phyloP scores from a whole-genome alignment of 306 rosid genomes.

The Alnus rubra region DNA sequence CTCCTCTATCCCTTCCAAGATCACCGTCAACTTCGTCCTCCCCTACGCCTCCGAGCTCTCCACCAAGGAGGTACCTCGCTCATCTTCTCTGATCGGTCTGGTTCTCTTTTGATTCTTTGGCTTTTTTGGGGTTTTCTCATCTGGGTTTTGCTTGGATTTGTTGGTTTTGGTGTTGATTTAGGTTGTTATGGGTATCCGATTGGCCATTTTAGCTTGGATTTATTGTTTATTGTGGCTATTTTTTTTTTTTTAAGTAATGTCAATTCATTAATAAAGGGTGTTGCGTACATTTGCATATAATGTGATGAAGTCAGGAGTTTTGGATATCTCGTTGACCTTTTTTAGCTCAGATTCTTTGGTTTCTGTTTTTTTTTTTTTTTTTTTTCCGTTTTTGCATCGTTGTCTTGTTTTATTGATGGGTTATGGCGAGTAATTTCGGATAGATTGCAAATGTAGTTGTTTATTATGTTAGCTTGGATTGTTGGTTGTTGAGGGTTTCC shows the following conservation, averaged over 20 bases:
- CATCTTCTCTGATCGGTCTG: background rate
- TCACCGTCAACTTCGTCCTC: constrained; percentile 91
- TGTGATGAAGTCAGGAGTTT: background rate
- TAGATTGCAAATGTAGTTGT: background rate
- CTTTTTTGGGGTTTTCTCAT: constrained; percentile 1
- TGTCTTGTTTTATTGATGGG: background rate
- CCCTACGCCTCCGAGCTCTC: constrained; percentile 84
- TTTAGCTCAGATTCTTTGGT: background rate
- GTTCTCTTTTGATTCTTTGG: background rate
- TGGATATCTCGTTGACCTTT: background rate
- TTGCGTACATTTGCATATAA: background rate
- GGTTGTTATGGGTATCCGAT: background rate
- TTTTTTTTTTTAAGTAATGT: background rate
- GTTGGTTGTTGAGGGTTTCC: background rate
- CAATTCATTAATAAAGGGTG: background rate
- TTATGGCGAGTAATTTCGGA: background rate
- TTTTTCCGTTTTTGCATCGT: background rate
- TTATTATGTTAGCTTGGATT: background rate
- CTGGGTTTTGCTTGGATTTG: background rate
- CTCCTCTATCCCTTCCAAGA: constrained; percentile 69
- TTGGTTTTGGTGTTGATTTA: background rate
- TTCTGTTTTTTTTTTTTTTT: background rate
- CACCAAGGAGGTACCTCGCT: constrained; percentile 71
- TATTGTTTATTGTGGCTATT: background rate
- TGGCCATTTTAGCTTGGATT: background rate